Percentiles rank a stretch among this genome's conserved stretches.
These are phyloP conservation scores for Macroventuria anomochaeta DNA, from an alignment of 2,329 filamentous ascomycete species.

Conservation along the genomic window DNA sequence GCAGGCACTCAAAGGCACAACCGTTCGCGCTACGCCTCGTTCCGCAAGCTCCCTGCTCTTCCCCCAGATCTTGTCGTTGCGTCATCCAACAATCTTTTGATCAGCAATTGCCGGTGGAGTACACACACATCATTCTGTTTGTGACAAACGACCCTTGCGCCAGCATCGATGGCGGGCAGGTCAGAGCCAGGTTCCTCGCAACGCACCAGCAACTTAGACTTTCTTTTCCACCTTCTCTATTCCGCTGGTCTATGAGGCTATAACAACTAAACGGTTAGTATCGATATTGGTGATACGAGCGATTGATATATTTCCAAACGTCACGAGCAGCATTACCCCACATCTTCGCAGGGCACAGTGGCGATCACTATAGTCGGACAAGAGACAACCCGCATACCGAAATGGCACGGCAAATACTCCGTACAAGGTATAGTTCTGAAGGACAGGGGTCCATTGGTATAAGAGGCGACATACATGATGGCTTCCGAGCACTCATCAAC, in stretches of 20 bases:
- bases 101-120: neutral
- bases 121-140: neutral
- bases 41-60: neutral
- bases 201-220: neutral
- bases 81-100: neutral
- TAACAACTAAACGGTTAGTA: neutral
- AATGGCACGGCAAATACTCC: slow-evolving; percentile 5
- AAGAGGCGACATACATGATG: neutral
- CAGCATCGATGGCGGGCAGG: too few species aligned
- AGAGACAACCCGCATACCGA: slow-evolving; percentile 2
- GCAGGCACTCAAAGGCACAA: neutral
- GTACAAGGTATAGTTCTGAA: neutral
- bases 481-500: neutral
- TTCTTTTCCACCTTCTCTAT: neutral
- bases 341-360: neutral
- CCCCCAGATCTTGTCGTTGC: neutral
- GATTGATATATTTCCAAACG: neutral
- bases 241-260: neutral
- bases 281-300: neutral
- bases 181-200: too few species aligned
- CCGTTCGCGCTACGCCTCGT: neutral
- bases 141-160: too few species aligned
- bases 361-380: slow-evolving; percentile 4
- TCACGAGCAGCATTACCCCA: neutral
- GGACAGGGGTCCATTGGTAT: neutral